Percentiles rank a stretch among this genome's conserved stretches.
phyloP scores from a whole-genome alignment of 139 green algal species.

The Coelastrella sp. region DNA sequence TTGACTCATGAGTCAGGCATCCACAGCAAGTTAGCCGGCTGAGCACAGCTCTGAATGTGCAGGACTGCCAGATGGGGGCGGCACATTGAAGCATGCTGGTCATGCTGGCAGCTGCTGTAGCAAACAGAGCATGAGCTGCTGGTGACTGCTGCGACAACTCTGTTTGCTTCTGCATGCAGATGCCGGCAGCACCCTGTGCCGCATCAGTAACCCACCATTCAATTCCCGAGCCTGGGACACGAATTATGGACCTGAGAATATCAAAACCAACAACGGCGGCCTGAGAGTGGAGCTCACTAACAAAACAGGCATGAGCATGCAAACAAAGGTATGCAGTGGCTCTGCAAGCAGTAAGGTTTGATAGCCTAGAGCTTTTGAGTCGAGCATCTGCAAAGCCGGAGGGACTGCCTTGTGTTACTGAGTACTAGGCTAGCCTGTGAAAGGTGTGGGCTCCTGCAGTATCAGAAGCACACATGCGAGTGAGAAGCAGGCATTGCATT shows the following conservation, averaged over 20 bases:
- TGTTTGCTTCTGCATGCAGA: not conserved
- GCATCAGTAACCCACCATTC: not conserved
- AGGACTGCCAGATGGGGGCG: too few relatives aligned
- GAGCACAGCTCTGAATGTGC: too few relatives aligned
- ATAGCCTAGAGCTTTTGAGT: too few relatives aligned
- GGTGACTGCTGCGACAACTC: not conserved
- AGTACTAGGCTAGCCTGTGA: too few relatives aligned
- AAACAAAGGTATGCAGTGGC: not conserved
- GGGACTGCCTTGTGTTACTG: too few relatives aligned
- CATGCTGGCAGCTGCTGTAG: not conserved
- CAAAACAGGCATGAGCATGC: not conserved
- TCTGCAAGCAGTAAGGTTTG: too few relatives aligned
- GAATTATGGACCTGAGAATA: not conserved
- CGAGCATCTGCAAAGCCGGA: too few relatives aligned
- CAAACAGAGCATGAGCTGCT: not conserved
- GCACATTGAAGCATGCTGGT: not conserved
- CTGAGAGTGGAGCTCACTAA: not conserved
- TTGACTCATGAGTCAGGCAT: too few relatives aligned
- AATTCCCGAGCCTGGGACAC: not conserved
- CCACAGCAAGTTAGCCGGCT: too few relatives aligned
- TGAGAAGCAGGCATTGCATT: too few relatives aligned
- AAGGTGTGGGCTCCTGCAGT: too few relatives aligned
- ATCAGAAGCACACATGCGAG: too few relatives aligned
- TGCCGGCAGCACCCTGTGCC: not conserved
- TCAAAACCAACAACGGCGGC: not conserved